Evolutionary conservation across 768 basidiomycete species (phyloP).

Genomic region (Candolleomyces eurysporus): DNA sequence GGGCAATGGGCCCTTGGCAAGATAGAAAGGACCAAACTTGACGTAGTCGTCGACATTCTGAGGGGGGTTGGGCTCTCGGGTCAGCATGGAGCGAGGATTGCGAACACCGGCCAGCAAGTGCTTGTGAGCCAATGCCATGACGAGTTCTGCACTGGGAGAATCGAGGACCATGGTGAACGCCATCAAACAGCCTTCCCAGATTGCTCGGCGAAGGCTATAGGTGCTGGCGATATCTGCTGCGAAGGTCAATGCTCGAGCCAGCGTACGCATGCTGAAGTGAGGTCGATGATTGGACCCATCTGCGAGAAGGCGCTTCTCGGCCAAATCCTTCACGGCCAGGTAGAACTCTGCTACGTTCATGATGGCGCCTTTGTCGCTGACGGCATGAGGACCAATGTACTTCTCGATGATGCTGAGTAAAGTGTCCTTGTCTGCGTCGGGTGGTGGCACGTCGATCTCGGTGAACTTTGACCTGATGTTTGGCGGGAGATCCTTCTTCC

Average conservation of each 20-base stretch:
- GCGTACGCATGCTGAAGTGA: slow-evolving; percentile 96
- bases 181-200: slow-evolving; percentile 98
- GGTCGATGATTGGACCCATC: slow-evolving; percentile 92
- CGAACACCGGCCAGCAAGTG: slow-evolving; percentile 77
- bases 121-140: slow-evolving; percentile 67
- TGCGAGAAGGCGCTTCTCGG: slow-evolving; percentile 74
- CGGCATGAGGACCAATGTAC: slow-evolving; percentile 81
- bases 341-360: slow-evolving; percentile 95
- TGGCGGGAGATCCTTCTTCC: slow-evolving; percentile 94
- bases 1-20: slow-evolving; percentile 72
- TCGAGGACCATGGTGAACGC: slow-evolving; percentile 96
- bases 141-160: slow-evolving; percentile 60
- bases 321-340: slow-evolving; percentile 69
- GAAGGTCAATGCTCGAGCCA: slow-evolving; percentile 87
- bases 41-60: slow-evolving; percentile 56
- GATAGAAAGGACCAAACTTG: slow-evolving; percentile 89
- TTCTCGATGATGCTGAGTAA: slow-evolving; percentile 83
- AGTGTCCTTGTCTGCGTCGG: slow-evolving; percentile 89
- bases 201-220: slow-evolving; percentile 79
- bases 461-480: slow-evolving; percentile 91
- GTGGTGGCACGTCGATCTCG: slow-evolving; percentile 92
- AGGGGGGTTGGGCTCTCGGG: slow-evolving; percentile 64
- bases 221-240: slow-evolving; percentile 74
- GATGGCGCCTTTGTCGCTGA: slow-evolving; percentile 83
- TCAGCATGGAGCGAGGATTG: slow-evolving; percentile 73